Evolutionary conservation across 2,329 filamentous ascomycete genomes (phyloP).

Genomic region (Fulvia fulva): DNA sequence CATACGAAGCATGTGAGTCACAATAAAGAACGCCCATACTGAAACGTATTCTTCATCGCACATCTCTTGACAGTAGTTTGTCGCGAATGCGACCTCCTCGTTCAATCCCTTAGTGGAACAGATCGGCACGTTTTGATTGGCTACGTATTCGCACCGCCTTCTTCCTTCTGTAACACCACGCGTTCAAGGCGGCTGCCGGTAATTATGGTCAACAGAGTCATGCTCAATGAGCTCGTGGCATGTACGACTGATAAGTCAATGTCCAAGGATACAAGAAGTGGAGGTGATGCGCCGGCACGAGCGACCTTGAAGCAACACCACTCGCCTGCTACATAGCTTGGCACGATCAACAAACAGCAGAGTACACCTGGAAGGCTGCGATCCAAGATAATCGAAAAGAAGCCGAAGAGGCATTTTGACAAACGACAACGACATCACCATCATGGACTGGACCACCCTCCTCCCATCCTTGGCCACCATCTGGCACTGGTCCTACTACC

Average conservation of each 20-base stretch:
- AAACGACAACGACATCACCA: not conserved
- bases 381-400: not conserved
- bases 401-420: not conserved
- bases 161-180: not conserved
- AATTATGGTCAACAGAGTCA: too few relatives aligned
- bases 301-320: not conserved
- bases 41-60: not conserved
- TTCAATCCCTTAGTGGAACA: not conserved
- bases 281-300: not conserved
- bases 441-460: not conserved
- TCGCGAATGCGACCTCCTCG: not conserved
- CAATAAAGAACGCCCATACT: not conserved
- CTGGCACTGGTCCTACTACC: not conserved
- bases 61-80: not conserved
- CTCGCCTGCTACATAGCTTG: not conserved
- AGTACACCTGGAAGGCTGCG: not conserved
- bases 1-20: not conserved
- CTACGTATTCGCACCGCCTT: slow-evolving; percentile 1
- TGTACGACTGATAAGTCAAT: not conserved
- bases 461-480: not conserved
- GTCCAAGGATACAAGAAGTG: not conserved
- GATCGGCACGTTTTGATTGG: not conserved
- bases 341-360: not conserved
- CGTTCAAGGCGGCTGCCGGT: too few relatives aligned
- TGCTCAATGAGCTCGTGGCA: too few relatives aligned